phyloP scores from a whole-genome alignment of 768 basidiomycete species.

The Auricularia auricula-judae region DNA sequence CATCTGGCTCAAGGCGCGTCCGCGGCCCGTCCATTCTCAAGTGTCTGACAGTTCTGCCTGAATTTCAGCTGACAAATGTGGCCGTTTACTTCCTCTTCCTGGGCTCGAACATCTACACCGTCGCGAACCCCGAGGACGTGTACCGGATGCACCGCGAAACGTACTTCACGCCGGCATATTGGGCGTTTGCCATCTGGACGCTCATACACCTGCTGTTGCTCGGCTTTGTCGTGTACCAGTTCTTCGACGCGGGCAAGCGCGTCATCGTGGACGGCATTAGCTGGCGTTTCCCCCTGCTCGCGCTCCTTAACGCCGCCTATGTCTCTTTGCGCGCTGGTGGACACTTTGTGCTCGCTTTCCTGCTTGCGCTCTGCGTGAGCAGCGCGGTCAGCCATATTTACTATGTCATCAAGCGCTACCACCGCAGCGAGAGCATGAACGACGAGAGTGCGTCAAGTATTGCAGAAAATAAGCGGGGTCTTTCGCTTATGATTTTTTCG shows the following conservation, averaged over 20 bases:
- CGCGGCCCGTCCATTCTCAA: neutral
- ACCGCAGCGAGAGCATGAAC: slow-evolving; percentile 46
- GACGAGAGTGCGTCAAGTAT: slow-evolving; percentile 44
- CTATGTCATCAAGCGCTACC: slow-evolving; percentile 84
- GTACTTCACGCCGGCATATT: slow-evolving; percentile 89
- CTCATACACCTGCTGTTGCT: slow-evolving; percentile 85
- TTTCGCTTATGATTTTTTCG: neutral
- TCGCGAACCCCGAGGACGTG: slow-evolving; percentile 60
- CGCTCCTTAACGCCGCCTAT: slow-evolving; percentile 78
- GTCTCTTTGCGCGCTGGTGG: slow-evolving; percentile 72
- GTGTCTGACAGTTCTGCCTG: no score
- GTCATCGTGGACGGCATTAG: slow-evolving; percentile 78
- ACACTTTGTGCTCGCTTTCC: slow-evolving; percentile 68
- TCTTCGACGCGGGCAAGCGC: slow-evolving; percentile 63
- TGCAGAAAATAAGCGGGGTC: no score
- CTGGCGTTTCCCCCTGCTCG: slow-evolving; percentile 88
- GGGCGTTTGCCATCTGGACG: slow-evolving; percentile 78
- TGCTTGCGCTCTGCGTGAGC: slow-evolving; percentile 81
- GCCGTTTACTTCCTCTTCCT: slow-evolving; percentile 76
- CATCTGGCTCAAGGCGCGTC: slow-evolving; percentile 62
- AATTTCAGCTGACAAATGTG: slow-evolving; percentile 53
- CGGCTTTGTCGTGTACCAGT: slow-evolving; percentile 85
- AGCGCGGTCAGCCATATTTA: slow-evolving; percentile 77
- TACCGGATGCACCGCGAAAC: slow-evolving; percentile 75
- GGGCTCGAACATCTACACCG: slow-evolving; percentile 80